phyloP scores from a whole-genome alignment of 495 filamentous ascomycete genomes.

The Hypoxylon fragiforme region DNA sequence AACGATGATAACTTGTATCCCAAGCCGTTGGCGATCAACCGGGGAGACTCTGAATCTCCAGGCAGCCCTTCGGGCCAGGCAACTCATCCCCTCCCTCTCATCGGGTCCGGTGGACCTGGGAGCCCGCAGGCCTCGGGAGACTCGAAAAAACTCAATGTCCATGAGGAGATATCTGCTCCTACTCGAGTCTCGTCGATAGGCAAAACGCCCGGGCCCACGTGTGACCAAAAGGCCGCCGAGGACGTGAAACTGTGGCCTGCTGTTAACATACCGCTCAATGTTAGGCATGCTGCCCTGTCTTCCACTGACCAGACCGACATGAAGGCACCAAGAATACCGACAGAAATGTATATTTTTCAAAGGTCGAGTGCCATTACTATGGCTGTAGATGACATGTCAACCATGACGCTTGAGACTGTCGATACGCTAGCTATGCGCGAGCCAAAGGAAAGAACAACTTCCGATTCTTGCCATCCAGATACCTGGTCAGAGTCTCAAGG shows the following conservation, averaged over 20 bases:
- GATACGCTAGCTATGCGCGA: not conserved
- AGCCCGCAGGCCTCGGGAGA: not conserved
- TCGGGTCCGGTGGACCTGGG: not conserved
- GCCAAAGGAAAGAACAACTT: not conserved
- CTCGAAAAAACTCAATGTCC: not conserved
- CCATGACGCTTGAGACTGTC: not conserved
- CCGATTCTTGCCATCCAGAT: conserved; percentile 26
- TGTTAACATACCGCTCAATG: not conserved
- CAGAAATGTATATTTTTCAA: not conserved
- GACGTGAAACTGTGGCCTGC: not conserved
- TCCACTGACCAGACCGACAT: no score
- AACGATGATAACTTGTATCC: conserved; percentile 9
- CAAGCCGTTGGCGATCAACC: conserved; percentile 14
- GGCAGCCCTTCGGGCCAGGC: not conserved
- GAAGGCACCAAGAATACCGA: no score
- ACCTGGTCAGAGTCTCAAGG: conserved; percentile 30
- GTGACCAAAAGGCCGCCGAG: not conserved
- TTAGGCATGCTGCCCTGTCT: not conserved
- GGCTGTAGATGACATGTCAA: not conserved
- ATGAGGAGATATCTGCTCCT: conserved; percentile 1
- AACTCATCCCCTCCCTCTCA: not conserved
- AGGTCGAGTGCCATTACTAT: not conserved
- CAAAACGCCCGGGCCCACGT: conserved; percentile 1
- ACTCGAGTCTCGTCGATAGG: conserved; percentile 18
- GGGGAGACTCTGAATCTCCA: not conserved